Conservation (phyloP, 164 flowering plant species). For the Dillenia suffruticosa region DNA sequence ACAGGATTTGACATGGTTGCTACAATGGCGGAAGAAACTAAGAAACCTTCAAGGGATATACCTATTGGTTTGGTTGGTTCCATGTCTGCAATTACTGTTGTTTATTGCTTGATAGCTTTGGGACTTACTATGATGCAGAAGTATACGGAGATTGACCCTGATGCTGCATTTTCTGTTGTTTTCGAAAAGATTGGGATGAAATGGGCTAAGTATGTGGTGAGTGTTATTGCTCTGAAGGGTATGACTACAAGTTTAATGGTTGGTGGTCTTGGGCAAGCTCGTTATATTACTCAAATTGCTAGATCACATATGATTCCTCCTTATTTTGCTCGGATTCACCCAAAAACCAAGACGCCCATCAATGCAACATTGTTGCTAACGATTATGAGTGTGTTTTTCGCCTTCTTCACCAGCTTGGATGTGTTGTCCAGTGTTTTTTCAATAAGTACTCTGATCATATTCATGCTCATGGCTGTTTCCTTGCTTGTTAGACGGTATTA, state of each 20-base stretch:
- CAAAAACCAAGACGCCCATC: conserved; percentile 70
- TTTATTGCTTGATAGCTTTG: conserved; percentile 78
- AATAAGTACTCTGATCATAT: conserved; percentile 66
- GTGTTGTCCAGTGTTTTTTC: conserved; percentile 67
- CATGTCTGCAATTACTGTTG: conserved; percentile 58
- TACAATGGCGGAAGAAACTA: conserved; percentile 85
- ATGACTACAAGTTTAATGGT: conserved; percentile 74
- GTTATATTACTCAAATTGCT: conserved; percentile 85
- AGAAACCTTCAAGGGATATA: conserved; percentile 62
- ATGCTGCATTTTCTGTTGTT: conserved; percentile 73
- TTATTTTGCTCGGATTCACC: conserved; percentile 71
- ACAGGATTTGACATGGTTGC: conserved; percentile 85
- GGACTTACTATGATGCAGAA: conserved; percentile 58
- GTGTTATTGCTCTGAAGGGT: conserved; percentile 71
- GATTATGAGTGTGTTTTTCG: conserved; percentile 30
- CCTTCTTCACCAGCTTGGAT: conserved; percentile 74
- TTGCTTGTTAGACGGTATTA: conserved; percentile 74
- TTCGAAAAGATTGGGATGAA: conserved; percentile 65
- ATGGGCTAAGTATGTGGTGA: conserved; percentile 74
- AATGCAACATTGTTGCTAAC: conserved; percentile 60
- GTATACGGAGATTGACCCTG: conserved; percentile 55
- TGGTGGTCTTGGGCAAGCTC: conserved; percentile 71
- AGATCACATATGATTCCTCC: conserved; percentile 90
- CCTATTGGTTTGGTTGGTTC: conserved; percentile 76
- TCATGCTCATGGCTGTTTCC: conserved; percentile 78